Evolutionary conservation across 495 filamentous ascomycete species (phyloP).

Genomic region (Podospora conica): DNA sequence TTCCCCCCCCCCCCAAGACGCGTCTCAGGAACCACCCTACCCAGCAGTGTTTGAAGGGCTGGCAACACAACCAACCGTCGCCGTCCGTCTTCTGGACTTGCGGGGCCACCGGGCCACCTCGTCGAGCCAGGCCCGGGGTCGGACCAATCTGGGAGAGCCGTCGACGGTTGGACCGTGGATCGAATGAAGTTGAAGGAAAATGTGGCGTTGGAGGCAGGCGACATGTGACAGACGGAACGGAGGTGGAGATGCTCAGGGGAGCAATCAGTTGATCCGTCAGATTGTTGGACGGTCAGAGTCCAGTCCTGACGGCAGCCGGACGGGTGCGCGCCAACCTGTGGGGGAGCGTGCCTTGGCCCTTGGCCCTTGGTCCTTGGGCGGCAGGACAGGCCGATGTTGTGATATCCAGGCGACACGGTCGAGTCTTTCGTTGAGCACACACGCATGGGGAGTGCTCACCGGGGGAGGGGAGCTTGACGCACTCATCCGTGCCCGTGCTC

Average conservation of each 20-base stretch:
- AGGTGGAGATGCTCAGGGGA: constrained; percentile 1
- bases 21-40: background rate
- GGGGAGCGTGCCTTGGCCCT: background rate
- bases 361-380: background rate
- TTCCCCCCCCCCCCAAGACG: background rate
- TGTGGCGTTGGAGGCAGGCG: constrained; percentile 26
- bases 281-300: background rate
- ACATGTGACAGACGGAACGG: constrained; percentile 17
- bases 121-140: background rate
- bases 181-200: constrained; percentile 27
- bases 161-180: constrained; percentile 2
- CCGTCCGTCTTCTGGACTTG: background rate
- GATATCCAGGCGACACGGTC: constrained; percentile 13
- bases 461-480: background rate
- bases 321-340: background rate
- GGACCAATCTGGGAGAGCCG: background rate
- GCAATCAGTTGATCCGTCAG: constrained; percentile 17
- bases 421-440: constrained; percentile 19
- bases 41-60: background rate
- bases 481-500: background rate
- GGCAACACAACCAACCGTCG: background rate
- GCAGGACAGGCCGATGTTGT: background rate
- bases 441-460: background rate
- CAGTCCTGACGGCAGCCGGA: background rate
- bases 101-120: background rate